These are phyloP conservation scores for Pochonia chlamydosporia DNA, from an alignment of 2,329 filamentous ascomycete genomes.

Conservation along the genomic window DNA sequence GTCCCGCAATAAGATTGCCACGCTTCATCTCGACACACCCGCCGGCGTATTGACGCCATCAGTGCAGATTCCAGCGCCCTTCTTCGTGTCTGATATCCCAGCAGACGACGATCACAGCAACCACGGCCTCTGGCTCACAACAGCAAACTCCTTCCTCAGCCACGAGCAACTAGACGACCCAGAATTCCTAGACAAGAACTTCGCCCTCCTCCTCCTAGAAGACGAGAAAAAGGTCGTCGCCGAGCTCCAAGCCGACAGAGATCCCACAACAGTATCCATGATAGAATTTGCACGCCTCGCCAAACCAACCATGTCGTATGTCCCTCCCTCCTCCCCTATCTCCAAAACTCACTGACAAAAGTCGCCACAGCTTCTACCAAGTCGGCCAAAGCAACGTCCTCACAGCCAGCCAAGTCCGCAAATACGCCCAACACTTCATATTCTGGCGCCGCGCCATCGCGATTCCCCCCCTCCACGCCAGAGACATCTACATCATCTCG, in stretches of 20 bases:
- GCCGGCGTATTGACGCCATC: slow-evolving; percentile 55
- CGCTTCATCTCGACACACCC: slow-evolving; percentile 65
- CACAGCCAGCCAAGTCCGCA: slow-evolving; percentile 72
- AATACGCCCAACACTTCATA: slow-evolving; percentile 87
- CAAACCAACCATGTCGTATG: slow-evolving; percentile 59
- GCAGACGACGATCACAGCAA: slow-evolving; percentile 62
- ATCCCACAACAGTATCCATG: slow-evolving; percentile 70
- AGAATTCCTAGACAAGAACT: slow-evolving; percentile 73
- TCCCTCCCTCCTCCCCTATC: slow-evolving; percentile 9
- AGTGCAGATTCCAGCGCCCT: slow-evolving; percentile 58
- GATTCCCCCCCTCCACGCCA: slow-evolving; percentile 81
- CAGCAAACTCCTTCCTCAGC: slow-evolving; percentile 67
- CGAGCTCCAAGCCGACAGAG: slow-evolving; percentile 70
- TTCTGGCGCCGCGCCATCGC: slow-evolving; percentile 93
- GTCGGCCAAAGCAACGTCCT: slow-evolving; percentile 67
- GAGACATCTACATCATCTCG: slow-evolving; percentile 87
- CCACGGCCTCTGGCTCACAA: slow-evolving; percentile 79
- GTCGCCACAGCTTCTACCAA: slow-evolving; percentile 51
- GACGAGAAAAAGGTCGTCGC: slow-evolving; percentile 70
- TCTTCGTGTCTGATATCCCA: slow-evolving; percentile 68
- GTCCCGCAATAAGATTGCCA: slow-evolving; percentile 79
- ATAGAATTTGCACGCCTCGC: slow-evolving; percentile 76
- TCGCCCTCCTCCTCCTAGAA: slow-evolving; percentile 77
- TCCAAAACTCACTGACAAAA: neutral
- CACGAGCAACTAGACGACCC: slow-evolving; percentile 64